A percentile compares a stretch with the other conserved stretches of the same genome.
These are phyloP conservation scores for Penicillium glabrum DNA, from an alignment of 2,329 filamentous ascomycete species.

Conservation along the genomic window DNA sequence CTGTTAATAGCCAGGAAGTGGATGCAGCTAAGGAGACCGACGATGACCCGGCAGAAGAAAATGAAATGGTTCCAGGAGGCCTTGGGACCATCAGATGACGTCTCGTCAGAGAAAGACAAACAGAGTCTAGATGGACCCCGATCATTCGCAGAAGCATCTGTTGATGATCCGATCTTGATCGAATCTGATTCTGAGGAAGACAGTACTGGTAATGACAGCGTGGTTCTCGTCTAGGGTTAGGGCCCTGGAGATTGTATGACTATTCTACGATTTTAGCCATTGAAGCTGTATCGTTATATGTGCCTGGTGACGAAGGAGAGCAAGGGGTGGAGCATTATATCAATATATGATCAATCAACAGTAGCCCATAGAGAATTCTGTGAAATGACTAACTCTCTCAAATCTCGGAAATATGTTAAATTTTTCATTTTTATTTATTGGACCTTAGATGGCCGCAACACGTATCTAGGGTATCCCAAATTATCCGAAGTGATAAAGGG, in stretches of 20 bases:
- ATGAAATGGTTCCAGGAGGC: not conserved
- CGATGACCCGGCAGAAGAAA: not conserved
- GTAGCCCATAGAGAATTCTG: not conserved
- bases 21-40: not conserved
- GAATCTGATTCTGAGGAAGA: not conserved
- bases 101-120: not conserved
- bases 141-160: not conserved
- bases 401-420: not conserved
- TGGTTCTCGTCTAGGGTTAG: not conserved
- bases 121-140: not conserved
- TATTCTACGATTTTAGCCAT: not conserved
- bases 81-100: not conserved
- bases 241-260: not conserved
- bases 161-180: not conserved
- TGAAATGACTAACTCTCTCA: not conserved
- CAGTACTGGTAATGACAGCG: not conserved
- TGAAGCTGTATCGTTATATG: not conserved
- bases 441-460: not conserved
- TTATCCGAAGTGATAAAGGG: conserved; percentile 42
- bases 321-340: not conserved
- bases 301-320: too few relatives aligned
- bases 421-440: not conserved
- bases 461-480: not conserved
- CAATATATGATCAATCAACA: not conserved
- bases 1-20: conserved; percentile 55